Base-by-base conservation (phyloP, 495 filamentous ascomycete species). In the Xylaria grammica region DNA sequence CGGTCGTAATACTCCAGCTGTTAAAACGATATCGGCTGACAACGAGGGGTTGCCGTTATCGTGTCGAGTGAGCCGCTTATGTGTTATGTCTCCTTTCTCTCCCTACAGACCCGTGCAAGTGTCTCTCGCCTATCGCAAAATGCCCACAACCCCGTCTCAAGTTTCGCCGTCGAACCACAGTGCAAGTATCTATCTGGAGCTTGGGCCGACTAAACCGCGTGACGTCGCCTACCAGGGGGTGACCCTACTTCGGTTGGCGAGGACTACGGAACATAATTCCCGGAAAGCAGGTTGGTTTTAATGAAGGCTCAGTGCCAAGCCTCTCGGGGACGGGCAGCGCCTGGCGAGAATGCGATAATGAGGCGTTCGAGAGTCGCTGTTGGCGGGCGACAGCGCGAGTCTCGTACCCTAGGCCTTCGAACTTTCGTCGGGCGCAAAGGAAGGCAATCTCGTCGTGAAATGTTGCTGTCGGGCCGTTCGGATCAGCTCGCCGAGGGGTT, bases 201-300 rank as follows among this genome's bases (percentile, higher is more conserved):
- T 22, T 50, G 5, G 26, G 34, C 26, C 38, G 22, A 17, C 38
- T 54, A 26, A 54, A 54, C 49, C 24, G 38, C 15, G 17, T 24
- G 36, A 27, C 22, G 4, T 45, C 26, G 17, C 13, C 30, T 38
- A 45, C 36, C 49, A 19, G 17, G 22, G 24, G 19, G 59, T 26
- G n/a, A 11, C 26, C 34, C 49, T 52, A 62, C 36, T 48, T 30
- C n/a, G 50, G n/a, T n/a, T 54, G 49, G 27, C 24, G 49, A 34
- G 40, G 36, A 36, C 38, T 54, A 62, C 38, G 40, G 49, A 38
- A 40, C 48, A 45, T 53, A 62, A 62, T 44, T 62, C 26, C 34
- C 10, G 19, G 48, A 45, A 0, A 19, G 10, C 15, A 54, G 26
- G n/a, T 40, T 4, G 30, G 17, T 7, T 60, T 27, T 17, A 50